Evolutionary conservation across 2,329 filamentous ascomycete species (phyloP), one percentile per base, ranked within the genome.

Genomic region (Chaetomium sp.): DNA sequence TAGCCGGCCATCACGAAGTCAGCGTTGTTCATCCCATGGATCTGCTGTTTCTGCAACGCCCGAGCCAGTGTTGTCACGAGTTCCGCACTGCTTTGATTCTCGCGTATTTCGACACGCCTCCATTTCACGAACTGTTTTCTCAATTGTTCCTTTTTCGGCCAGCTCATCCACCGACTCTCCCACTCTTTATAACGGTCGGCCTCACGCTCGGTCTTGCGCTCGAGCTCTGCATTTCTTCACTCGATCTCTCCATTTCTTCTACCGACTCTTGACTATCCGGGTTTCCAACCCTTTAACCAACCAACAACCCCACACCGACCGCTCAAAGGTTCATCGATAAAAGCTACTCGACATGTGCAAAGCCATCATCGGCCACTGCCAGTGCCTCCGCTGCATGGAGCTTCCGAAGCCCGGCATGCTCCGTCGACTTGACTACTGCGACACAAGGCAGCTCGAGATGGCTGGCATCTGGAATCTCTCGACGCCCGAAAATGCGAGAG

Each of bases 321-420:
- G 10, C 23, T 25, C 19, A 33, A n/a, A 27, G 2, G 4, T 49
- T 2, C 13, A 10, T 29, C 42, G 33, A 12, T 21, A 29, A 42
- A 4, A 33, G 38, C 8, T 9, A 49, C 47, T 47, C 61, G 58
- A 2, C 8, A 63, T 63, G 61, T 63, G 61, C 33, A 45, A 13
- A n/a, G 55, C 47, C 2, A 58, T 58, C 25, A 47, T 63, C 55
- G 35, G 55, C 2, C 61, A 63, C 6, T 63, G 61, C 61, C 10
- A 29, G 3, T 63, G 61, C 47, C 2, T 54, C 4, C 19, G 13
- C 1, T 63, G 61, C 35, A 9, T 63, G 23, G 33, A 54, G 8
- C 23, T 47, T 5, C 54, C 55, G 9, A 16, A 6, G 10, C 31
- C 61, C 2, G 61, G 49, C 19, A 53, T 25, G 23, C 5, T 54